These are phyloP conservation scores for Pseudozyma sp. DNA, from an alignment of 1,284 basidiomycete genomes.

Conservation along the genomic window DNA sequence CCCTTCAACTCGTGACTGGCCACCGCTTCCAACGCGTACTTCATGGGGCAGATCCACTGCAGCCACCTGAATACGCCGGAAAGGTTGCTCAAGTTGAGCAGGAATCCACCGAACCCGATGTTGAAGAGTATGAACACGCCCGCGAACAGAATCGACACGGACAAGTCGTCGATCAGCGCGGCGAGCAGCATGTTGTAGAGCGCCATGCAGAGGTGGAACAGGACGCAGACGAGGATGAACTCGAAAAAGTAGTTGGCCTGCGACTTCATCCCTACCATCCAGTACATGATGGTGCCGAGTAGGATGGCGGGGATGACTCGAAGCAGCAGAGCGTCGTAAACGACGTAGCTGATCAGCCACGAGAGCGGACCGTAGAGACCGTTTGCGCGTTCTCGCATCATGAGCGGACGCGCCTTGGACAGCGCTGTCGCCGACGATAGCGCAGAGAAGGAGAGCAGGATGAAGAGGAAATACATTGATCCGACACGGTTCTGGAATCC, in stretches of 20 bases:
- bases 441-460: constrained; percentile 50
- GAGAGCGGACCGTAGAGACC: constrained; percentile 49
- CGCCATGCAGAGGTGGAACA: constrained; percentile 50
- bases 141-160: constrained; percentile 47
- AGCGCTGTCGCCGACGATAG: constrained; percentile 48
- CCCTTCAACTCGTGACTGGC: constrained; percentile 50
- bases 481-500: constrained; percentile 62
- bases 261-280: constrained; percentile 58
- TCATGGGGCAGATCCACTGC: constrained; percentile 55
- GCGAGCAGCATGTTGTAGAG: constrained; percentile 56
- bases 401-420: constrained; percentile 38
- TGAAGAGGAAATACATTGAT: constrained; percentile 58
- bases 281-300: constrained; percentile 50
- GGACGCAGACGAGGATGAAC: constrained; percentile 52
- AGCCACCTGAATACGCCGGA: constrained; percentile 52
- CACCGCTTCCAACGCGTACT: constrained; percentile 61
- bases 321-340: constrained; percentile 52
- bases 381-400: constrained; percentile 61
- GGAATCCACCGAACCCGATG: constrained; percentile 58
- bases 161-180: constrained; percentile 48
- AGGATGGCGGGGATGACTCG: constrained; percentile 46
- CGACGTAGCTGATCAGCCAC: constrained; percentile 52
- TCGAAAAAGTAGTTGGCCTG: constrained; percentile 54
- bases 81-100: constrained; percentile 55
- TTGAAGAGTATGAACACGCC: constrained; percentile 58